Evolutionary conservation across 768 basidiomycete genomes (phyloP), one percentile per base, ranked within the genome.

Genomic region (Tubosaeta sp.): DNA sequence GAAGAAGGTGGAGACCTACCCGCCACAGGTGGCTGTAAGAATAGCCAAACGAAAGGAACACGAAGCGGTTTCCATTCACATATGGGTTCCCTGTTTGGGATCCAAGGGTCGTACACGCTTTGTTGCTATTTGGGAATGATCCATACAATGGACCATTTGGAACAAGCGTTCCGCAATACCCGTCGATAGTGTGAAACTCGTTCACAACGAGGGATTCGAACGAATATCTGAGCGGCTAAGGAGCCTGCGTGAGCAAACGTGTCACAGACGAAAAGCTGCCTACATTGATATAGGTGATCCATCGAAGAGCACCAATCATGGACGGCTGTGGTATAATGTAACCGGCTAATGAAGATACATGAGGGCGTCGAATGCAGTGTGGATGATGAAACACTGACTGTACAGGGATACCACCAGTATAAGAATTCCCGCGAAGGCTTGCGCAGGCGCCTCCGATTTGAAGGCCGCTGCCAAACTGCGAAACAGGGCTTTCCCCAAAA

Each of bases 191-290:
- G 57, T 79, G 82, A 70, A 94, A 93, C 66, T 95, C 91, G 68
- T 93, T 95, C 19, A 80, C 75, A 64, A 95, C 75, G 38, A 93
- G 66, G 0, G 78, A 75, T 54, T 91, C 87, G 64, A 94, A 93
- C 0, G 63, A 53, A 32, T 64, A 64, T 80, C 85, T 62, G 83
- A 92, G 2, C 73, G 77, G 91, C 63, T 65, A 8, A 41, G 7
- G 13, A 17, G 1, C 19, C 5, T 31, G 4, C 32, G 22, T 56
- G 4, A 63, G 58, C 9, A 9, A 2, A 33, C 13, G 32, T 13
- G 10, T 16, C 8, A 9, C 46, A 0, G 77, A 83, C 84, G 54
- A 60, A 2, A 26, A 8, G 31, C 4, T 0, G 57, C 75, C 55
- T 54, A 79, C 83, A 43, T 85, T 85, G 32, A 85, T 75, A 46